phyloP scores from a whole-genome alignment of 768 basidiomycete genomes.

The Tricholoma sp. region DNA sequence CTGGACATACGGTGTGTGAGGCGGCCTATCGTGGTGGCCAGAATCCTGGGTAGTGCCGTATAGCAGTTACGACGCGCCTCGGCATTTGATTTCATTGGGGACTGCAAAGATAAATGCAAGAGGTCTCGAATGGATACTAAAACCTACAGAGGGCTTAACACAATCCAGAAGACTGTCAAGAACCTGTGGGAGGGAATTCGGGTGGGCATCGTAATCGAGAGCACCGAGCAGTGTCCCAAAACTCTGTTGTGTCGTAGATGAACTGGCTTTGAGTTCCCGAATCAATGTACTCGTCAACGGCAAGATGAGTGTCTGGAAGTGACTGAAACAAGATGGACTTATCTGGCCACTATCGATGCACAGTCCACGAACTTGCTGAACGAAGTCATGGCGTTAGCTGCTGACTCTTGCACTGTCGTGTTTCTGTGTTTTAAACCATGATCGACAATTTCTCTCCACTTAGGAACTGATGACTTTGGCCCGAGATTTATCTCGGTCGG shows the following conservation, averaged over 20 bases:
- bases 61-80: constrained; percentile 56
- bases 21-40: constrained; percentile 25
- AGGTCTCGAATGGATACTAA: constrained; percentile 1
- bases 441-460: constrained; percentile 70
- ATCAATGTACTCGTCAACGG: constrained; percentile 46
- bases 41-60: constrained; percentile 34
- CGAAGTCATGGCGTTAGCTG: constrained; percentile 62
- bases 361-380: constrained; percentile 68
- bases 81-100: constrained; percentile 31
- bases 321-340: constrained; percentile 33
- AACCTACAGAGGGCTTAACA: constrained; percentile 49
- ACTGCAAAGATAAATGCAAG: constrained; percentile 15
- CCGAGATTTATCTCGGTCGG: constrained; percentile 41
- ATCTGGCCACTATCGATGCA: constrained; percentile 65
- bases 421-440: constrained; percentile 65
- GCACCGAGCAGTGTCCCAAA: constrained; percentile 65
- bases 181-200: constrained; percentile 48
- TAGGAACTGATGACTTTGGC: constrained; percentile 38
- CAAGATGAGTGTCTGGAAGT: constrained; percentile 3
- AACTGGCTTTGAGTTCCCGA: constrained; percentile 48
- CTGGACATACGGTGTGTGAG: constrained; percentile 14
- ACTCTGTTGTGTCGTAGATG: constrained; percentile 62
- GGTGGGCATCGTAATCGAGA: constrained; percentile 56
- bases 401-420: constrained; percentile 65
- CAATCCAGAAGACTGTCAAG: constrained; percentile 55